Percentiles rank a stretch among this genome's conserved stretches.
Conservation (phyloP, 805 yeast species). For the Nakazawaea anatomiae region DNA sequence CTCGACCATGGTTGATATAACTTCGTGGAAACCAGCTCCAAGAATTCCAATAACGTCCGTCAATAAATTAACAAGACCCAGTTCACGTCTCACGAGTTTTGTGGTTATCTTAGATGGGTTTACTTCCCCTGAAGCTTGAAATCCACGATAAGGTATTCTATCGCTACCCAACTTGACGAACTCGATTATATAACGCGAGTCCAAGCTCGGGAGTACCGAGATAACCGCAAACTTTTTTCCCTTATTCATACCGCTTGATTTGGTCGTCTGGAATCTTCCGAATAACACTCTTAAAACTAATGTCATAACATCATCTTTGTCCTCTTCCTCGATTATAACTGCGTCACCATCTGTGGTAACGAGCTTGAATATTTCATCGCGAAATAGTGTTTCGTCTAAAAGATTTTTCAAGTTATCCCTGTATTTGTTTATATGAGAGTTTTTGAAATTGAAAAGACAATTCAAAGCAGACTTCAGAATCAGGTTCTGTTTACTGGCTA, state of each 20-base stretch:
- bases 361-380: conserved; percentile 75
- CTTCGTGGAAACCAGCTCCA: conserved; percentile 48
- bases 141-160: conserved; percentile 37
- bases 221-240: conserved; percentile 70
- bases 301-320: conserved; percentile 59
- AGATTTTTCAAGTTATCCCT: conserved; percentile 67
- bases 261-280: conserved; percentile 76
- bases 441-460: conserved; percentile 61
- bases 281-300: conserved; percentile 70
- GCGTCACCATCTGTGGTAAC: conserved; percentile 46
- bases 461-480: conserved; percentile 71
- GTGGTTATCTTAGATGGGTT: conserved; percentile 19
- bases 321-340: conserved; percentile 51
- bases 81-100: conserved; percentile 39
- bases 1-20: conserved; percentile 42
- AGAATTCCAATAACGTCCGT: conserved; percentile 50
- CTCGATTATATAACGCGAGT: conserved; percentile 42
- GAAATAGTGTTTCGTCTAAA: conserved; percentile 75
- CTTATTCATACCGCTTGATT: conserved; percentile 61
- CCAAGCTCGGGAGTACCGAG: conserved; percentile 52
- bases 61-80: conserved; percentile 62
- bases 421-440: conserved; percentile 56
- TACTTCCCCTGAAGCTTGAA: conserved; percentile 18
- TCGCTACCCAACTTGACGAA: conserved; percentile 62
- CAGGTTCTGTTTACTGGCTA: conserved; percentile 55